Evolutionary conservation across 192 early-diverging fungal genomes (phyloP).

Genomic region (Linnemannia exigua): DNA sequence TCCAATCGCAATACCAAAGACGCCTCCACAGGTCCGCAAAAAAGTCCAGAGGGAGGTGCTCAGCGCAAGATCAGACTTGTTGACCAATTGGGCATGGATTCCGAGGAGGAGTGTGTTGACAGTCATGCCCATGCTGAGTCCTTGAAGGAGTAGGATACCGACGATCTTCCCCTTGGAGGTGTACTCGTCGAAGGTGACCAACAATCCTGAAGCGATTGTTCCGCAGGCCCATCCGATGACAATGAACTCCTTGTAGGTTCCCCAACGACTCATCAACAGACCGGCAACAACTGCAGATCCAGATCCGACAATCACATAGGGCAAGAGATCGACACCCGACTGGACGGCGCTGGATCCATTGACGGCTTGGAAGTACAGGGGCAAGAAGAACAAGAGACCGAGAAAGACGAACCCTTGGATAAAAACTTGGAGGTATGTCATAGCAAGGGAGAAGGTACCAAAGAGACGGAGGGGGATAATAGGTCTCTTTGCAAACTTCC

Average conservation of each 20-base stretch:
- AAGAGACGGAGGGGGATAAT: slow-evolving; percentile 79
- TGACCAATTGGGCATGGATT: slow-evolving; percentile 42
- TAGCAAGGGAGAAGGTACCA: slow-evolving; percentile 71
- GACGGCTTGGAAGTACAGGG: slow-evolving; percentile 88
- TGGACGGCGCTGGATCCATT: slow-evolving; percentile 76
- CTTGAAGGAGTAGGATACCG: slow-evolving; percentile 21
- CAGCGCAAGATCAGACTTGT: slow-evolving; percentile 42
- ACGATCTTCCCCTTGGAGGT: slow-evolving; percentile 33
- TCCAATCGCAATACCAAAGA: slow-evolving; percentile 74
- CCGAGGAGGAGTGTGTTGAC: slow-evolving; percentile 46
- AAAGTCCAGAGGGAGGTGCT: slow-evolving; percentile 60
- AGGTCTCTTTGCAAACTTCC: slow-evolving; percentile 78
- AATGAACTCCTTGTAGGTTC: slow-evolving; percentile 55
- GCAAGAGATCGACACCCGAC: slow-evolving; percentile 81
- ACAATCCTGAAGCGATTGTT: slow-evolving; percentile 6
- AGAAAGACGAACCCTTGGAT: slow-evolving; percentile 75
- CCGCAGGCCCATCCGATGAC: slow-evolving; percentile 31
- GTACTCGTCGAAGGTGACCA: slow-evolving; percentile 47
- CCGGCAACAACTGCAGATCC: slow-evolving; percentile 20
- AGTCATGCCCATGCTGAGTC: slow-evolving; percentile 43
- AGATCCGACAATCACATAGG: slow-evolving; percentile 69
- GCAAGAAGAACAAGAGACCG: slow-evolving; percentile 79
- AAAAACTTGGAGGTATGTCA: slow-evolving; percentile 71
- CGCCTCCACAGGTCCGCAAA: slow-evolving; percentile 59
- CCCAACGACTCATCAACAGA: slow-evolving; percentile 48